phyloP scores from a whole-genome alignment of 139 green algal genomes.

The Gonium pectorale region DNA sequence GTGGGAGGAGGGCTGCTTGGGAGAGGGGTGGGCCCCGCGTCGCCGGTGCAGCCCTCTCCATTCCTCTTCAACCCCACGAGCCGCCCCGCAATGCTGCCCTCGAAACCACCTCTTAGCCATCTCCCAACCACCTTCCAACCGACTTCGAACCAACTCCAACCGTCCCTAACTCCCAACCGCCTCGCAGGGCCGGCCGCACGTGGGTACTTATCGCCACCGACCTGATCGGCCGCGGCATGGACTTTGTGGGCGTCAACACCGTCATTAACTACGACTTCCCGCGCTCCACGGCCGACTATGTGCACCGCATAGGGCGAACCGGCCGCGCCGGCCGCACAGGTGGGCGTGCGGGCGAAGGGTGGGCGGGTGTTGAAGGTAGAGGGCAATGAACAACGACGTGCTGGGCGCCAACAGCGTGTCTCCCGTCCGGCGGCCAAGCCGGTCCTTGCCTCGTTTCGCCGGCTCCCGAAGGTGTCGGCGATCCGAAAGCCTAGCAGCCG shows the following conservation, averaged over 20 bases:
- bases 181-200: slow-evolving; percentile 64
- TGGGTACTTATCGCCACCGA: slow-evolving; percentile 97
- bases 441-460: no score
- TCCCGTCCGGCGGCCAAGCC: no score
- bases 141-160: no score
- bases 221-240: slow-evolving; percentile 91
- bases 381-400: background rate
- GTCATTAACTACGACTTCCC: slow-evolving; percentile 99
- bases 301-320: slow-evolving; percentile 92
- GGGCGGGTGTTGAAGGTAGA: background rate
- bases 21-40: no score
- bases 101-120: no score
- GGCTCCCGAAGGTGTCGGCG: no score
- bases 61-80: no score
- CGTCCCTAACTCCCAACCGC: no score
- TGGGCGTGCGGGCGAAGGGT: background rate
- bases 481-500: background rate
- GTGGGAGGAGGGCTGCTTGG: background rate
- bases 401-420: no score
- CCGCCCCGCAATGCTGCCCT: no score
- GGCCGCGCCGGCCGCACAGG: slow-evolving; percentile 63
- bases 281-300: slow-evolving; percentile 85
- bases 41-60: no score
- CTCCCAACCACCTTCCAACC: no score
- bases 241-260: slow-evolving; percentile 92